Evolutionary conservation across 805 yeast species (phyloP), one percentile per base, ranked within the genome.

Genomic region (Schizosaccharomyces pombe): DNA sequence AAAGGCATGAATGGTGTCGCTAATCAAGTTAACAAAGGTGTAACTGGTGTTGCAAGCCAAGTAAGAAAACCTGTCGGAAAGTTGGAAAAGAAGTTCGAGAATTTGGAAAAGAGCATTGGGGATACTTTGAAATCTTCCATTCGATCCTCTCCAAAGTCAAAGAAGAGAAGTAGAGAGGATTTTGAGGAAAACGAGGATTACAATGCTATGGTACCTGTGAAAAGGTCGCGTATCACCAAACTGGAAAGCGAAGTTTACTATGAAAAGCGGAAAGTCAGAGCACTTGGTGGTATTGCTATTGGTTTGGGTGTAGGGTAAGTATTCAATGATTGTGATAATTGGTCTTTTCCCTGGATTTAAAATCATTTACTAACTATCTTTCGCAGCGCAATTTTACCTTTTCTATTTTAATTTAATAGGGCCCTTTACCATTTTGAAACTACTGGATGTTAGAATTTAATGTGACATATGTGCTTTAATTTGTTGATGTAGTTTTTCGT

Each of bases 301-400:
- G 49, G 49, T 43, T 43, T 43, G 31, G 49, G 49, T 43, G 49
- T 30, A 22, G 49, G 49, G 43, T 37, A 37, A 5, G 43, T 37
- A 12, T 16, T 6, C 5, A 9, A 37, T 12, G n/a, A n/a, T n/a
- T n/a, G n/a, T n/a, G n/a, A n/a, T n/a, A n/a, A n/a, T n/a, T n/a
- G n/a, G n/a, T n/a, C n/a, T 37, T 14, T 5, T 37, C 43, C 22
- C 6, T 37, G 24, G 1, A 5, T 32, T 32, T 12, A 32, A n/a
- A 16, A 5, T 37, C 14, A 19, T 12, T 11, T 16, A 16, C 43
- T 37, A 37, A 37, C 14, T 16, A 16, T 9, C 1, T 37, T 37
- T 19, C 22, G 5, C 22, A 37, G 43, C 6, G 49, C 49, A 3
- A 43, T 43, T 9, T 12, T 43, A 2, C 49, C 49, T 14, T 43